Evolutionary conservation across 108 stramenopile genomes (phyloP), one percentile per base, ranked within the genome.

Genomic region (Schizochytrium sp.): DNA sequence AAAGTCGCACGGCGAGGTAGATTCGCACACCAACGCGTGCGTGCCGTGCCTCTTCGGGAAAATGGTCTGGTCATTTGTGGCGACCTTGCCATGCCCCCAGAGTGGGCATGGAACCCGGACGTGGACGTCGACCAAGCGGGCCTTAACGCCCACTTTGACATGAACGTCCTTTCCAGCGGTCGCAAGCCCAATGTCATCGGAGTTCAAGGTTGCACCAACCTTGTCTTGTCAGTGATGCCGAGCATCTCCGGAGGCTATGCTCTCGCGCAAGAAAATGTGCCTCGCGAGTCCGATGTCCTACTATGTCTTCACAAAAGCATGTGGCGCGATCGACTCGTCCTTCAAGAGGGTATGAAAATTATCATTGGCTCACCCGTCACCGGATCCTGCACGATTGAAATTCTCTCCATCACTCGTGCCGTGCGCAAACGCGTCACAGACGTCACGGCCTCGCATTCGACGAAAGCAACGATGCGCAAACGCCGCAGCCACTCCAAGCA

Each of bases 231-330:
- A 6, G 16, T 83, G 0, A 47, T 83, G 45, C 76, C 76, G 43
- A 83, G 76, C 28, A 45, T 83, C 12, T 83, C 76, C 12, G 76
- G 76, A 12, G 76, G 76, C 45, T 83, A 53, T 53, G 51, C 48
- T 12, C 76, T 83, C 76, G 6, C 76, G 19, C 76, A 83, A 4
- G 76, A 83, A 28, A 23, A 47, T 16, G 51, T 83, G 25, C 76
- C 45, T 21, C 14, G 48, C 14, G 51, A 53, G 14, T 43, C 25
- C 51, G 45, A 47, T 16, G 51, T 83, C 76, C n/a, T 53, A 1
- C 76, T 83, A 18, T 83, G 76, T 23, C n/a, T 83, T 43, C 45
- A 83, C 51, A 83, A 83, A 45, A 83, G 76, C 76, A 53, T 53
- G n/a, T 83, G 76, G 76, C 76, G 76, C 45, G 76, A 83, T 23